Evolutionary conservation across 2,329 filamentous ascomycete genomes (phyloP).

Genomic region (Xylariaceae sp.): DNA sequence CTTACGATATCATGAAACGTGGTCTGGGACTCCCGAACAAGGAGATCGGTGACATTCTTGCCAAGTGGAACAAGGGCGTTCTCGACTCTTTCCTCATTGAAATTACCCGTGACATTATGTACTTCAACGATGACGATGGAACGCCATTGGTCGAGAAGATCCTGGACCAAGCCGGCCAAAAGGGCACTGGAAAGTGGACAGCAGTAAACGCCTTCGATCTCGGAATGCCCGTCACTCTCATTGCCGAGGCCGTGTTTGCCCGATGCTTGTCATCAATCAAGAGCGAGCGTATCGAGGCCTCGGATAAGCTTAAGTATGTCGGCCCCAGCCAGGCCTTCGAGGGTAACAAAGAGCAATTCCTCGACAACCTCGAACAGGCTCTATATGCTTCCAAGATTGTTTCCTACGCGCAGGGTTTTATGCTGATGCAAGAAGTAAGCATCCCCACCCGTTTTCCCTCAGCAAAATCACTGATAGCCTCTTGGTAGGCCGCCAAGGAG

Average conservation of each 20-base stretch:
- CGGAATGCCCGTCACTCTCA: constrained; percentile 96
- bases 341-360: constrained; percentile 87
- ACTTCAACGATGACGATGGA: constrained; percentile 94
- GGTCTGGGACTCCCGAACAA: constrained; percentile 82
- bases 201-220: constrained; percentile 98
- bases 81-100: constrained; percentile 99
- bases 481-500: constrained; percentile 75
- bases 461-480: constrained; percentile 6
- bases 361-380: constrained; percentile 96
- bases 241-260: constrained; percentile 92
- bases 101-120: constrained; percentile 97
- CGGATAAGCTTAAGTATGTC: constrained; percentile 64
- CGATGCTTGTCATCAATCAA: constrained; percentile 94
- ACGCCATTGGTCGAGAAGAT: constrained; percentile 96
- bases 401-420: constrained; percentile 99
- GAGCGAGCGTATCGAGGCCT: constrained; percentile 80
- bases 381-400: constrained; percentile 99
- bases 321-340: constrained; percentile 76
- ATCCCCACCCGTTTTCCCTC: background rate
- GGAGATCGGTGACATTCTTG: constrained; percentile 92
- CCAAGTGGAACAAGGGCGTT: constrained; percentile 97
- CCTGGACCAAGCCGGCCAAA: constrained; percentile 95
- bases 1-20: constrained; percentile 99
- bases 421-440: constrained; percentile 95
- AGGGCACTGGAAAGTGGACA: constrained; percentile 99